Conservation (phyloP, 768 basidiomycete genomes). For the Chalciporus sphaerocephalus region DNA sequence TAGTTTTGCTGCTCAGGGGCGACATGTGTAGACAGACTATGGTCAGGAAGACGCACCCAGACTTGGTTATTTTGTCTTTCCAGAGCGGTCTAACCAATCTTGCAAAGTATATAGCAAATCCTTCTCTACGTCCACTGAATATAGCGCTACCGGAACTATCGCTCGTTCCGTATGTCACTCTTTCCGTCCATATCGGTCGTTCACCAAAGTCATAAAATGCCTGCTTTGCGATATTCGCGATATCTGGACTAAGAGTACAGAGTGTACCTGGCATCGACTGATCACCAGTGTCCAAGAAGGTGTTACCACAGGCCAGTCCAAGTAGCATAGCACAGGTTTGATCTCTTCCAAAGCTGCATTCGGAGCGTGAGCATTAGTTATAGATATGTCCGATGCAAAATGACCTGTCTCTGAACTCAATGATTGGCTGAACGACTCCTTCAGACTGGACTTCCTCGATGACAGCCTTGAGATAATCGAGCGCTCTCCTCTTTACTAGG, state of each 20-base stretch:
- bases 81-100: conserved; percentile 84
- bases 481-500: conserved; percentile 72
- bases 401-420: conserved; percentile 78
- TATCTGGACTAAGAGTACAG: conserved; percentile 52
- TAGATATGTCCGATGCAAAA: conserved; percentile 9
- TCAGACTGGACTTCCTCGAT: conserved; percentile 80
- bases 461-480: conserved; percentile 80
- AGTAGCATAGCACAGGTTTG: conserved; percentile 91
- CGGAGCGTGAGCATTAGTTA: conserved; percentile 3
- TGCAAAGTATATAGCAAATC: conserved; percentile 81
- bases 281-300: conserved; percentile 63
- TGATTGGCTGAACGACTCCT: conserved; percentile 70
- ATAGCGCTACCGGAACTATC: conserved; percentile 69
- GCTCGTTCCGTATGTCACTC: conserved; percentile 69
- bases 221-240: conserved; percentile 72
- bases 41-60: conserved; percentile 42
- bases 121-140: conserved; percentile 87
- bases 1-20: neutral
- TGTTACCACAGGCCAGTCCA: conserved; percentile 80
- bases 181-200: conserved; percentile 76
- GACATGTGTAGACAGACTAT: neutral
- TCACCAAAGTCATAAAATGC: conserved; percentile 85
- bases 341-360: conserved; percentile 77
- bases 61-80: conserved; percentile 71
- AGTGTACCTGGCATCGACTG: conserved; percentile 43